phyloP scores from a whole-genome alignment of 192 early-diverging fungal species.

The Linnemannia elongata region DNA sequence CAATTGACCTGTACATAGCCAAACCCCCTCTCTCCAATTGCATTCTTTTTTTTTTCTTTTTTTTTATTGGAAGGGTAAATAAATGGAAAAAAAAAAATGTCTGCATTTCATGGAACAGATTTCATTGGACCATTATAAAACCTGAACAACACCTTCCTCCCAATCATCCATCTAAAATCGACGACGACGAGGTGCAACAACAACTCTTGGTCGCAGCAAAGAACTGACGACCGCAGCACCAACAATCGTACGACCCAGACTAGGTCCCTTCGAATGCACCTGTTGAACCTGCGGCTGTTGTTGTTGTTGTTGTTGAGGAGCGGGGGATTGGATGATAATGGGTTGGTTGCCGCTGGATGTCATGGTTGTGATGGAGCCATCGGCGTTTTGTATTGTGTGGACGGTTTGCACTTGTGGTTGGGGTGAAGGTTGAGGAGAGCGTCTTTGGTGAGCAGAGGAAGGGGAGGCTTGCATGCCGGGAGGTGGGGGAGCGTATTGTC shows the following conservation, averaged over 20 bases:
- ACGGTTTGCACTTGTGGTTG: constrained; percentile 4
- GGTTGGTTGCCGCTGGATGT: neutral
- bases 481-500: constrained; percentile 14
- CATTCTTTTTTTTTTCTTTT: constrained; percentile 15
- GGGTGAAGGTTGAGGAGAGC: neutral
- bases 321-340: neutral
- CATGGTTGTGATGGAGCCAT: constrained; percentile 18
- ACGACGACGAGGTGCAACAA: constrained; percentile 28
- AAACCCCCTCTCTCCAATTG: neutral
- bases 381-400: constrained; percentile 6
- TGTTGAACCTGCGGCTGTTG: neutral
- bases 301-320: constrained; percentile 7
- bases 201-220: constrained; percentile 16
- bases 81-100: too few species aligned
- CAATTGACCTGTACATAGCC: neutral
- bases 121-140: constrained; percentile 1
- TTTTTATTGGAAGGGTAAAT: neutral
- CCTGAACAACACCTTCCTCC: neutral
- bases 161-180: constrained; percentile 1
- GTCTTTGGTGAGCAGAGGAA: neutral
- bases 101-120: neutral
- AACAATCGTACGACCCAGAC: constrained; percentile 12
- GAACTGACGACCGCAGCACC: constrained; percentile 22
- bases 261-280: neutral
- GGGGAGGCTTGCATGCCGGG: constrained; percentile 11